These are phyloP conservation scores for Corchorus olitorius DNA, from an alignment of 345 rosid genomes.

Conservation along the genomic window DNA sequence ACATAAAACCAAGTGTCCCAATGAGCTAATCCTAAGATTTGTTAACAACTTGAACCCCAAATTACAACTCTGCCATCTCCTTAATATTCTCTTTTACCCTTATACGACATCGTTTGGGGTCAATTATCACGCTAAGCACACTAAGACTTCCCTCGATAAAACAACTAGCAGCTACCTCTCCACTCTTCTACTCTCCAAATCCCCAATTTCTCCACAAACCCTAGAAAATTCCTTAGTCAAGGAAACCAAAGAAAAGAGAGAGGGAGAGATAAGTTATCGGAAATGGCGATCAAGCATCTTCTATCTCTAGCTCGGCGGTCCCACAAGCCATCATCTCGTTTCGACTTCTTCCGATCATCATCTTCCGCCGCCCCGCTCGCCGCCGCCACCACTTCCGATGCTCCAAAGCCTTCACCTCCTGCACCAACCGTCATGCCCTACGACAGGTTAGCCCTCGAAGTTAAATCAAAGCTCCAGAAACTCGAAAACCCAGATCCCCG, in stretches of 20 bases:
- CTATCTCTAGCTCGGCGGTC: constrained; percentile 63
- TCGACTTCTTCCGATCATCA: constrained; percentile 41
- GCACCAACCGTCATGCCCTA: constrained; percentile 71
- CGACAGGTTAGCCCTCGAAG: constrained; percentile 68
- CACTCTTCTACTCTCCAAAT: background rate
- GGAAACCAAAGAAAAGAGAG: constrained; percentile 16
- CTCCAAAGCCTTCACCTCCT: constrained; percentile 51
- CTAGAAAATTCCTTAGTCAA: background rate
- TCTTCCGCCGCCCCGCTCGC: constrained; percentile 43
- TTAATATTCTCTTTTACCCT: background rate
- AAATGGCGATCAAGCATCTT: constrained; percentile 53
- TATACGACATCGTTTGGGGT: background rate
- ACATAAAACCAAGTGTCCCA: background rate
- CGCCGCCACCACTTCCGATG: constrained; percentile 7
- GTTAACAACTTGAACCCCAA: background rate
- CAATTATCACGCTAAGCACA: background rate
- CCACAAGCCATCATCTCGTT: constrained; percentile 32
- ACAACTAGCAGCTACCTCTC: background rate
- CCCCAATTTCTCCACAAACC: constrained; percentile 23
- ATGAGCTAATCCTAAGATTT: background rate
- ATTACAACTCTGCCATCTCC: background rate
- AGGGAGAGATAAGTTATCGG: constrained; percentile 28
- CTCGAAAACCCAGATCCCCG: constrained; percentile 84
- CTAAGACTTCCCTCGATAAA: background rate
- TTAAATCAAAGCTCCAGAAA: constrained; percentile 58